Percentiles rank a stretch among this genome's conserved stretches.
phyloP scores from a whole-genome alignment of 805 yeast species.

The Ogataea pignaliae region DNA sequence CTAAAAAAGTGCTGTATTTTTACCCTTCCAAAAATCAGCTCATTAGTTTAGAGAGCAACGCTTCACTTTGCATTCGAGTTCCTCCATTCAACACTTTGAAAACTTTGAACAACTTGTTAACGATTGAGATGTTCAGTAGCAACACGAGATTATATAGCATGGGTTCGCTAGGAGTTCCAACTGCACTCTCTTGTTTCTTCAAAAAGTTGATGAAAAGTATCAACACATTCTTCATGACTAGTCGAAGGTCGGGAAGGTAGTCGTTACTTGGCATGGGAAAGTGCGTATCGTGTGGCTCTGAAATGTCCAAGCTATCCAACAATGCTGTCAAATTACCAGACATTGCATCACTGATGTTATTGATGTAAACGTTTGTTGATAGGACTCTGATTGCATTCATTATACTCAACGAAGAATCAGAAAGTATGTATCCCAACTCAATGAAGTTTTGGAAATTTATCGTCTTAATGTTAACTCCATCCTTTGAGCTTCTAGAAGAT shows the following conservation, averaged over 20 bases:
- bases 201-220: slow-evolving; percentile 23
- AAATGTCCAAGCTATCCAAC: slow-evolving; percentile 1
- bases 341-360: slow-evolving; percentile 13
- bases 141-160: slow-evolving; percentile 17
- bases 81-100: slow-evolving; percentile 22
- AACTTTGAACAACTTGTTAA: slow-evolving; percentile 26
- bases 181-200: slow-evolving; percentile 8
- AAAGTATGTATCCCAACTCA: slow-evolving; percentile 23
- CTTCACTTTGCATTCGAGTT: slow-evolving; percentile 13
- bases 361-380: slow-evolving; percentile 26
- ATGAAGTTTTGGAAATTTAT: slow-evolving; percentile 24
- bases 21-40: slow-evolving; percentile 1
- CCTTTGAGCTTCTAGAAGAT: neutral
- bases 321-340: neutral
- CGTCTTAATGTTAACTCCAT: slow-evolving; percentile 15
- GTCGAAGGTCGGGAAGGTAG: slow-evolving; percentile 26
- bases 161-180: slow-evolving; percentile 9
- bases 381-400: slow-evolving; percentile 9
- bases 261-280: neutral
- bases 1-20: too few species aligned
- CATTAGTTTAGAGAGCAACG: slow-evolving; percentile 11
- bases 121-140: slow-evolving; percentile 25
- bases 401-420: slow-evolving; percentile 8
- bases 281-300: neutral
- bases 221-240: slow-evolving; percentile 26